phyloP scores from a whole-genome alignment of 2,329 filamentous ascomycete species.

The Fusarium luffae region DNA sequence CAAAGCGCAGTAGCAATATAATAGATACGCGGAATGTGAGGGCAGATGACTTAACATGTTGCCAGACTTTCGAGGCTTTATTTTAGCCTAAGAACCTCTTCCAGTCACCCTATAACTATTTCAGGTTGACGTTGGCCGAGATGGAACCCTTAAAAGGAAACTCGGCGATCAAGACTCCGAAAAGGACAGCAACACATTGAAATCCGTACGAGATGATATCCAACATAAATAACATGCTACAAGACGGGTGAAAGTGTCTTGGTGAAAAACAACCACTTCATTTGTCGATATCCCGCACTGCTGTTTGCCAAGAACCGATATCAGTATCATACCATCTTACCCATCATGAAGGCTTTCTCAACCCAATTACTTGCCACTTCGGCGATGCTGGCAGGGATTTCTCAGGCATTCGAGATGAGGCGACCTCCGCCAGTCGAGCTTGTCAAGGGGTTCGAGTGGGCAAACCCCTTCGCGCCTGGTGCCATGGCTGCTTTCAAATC shows the following conservation, averaged over 20 bases:
- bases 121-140: constrained; percentile 7
- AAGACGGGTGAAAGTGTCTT: not conserved
- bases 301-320: not conserved
- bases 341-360: constrained; percentile 42
- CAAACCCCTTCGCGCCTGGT: constrained; percentile 52
- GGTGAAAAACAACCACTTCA: not conserved
- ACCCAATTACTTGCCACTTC: constrained; percentile 8
- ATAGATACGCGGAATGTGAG: not conserved
- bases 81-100: constrained; percentile 24
- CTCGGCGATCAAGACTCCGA: constrained; percentile 44
- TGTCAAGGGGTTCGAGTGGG: constrained; percentile 55
- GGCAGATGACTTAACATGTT: not conserved
- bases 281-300: not conserved
- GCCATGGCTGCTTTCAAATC: constrained; percentile 48
- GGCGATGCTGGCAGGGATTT: constrained; percentile 20
- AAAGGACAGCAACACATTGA: constrained; percentile 43
- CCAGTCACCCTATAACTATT: not conserved
- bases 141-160: constrained; percentile 41
- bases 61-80: not conserved
- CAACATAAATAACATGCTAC: constrained; percentile 31
- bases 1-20: not conserved
- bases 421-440: constrained; percentile 49
- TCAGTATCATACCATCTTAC: not conserved
- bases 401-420: constrained; percentile 45
- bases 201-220: not conserved